Evolutionary conservation across 2,329 filamentous ascomycete species (phyloP).

Genomic region (Cladophialophora exuberans): DNA sequence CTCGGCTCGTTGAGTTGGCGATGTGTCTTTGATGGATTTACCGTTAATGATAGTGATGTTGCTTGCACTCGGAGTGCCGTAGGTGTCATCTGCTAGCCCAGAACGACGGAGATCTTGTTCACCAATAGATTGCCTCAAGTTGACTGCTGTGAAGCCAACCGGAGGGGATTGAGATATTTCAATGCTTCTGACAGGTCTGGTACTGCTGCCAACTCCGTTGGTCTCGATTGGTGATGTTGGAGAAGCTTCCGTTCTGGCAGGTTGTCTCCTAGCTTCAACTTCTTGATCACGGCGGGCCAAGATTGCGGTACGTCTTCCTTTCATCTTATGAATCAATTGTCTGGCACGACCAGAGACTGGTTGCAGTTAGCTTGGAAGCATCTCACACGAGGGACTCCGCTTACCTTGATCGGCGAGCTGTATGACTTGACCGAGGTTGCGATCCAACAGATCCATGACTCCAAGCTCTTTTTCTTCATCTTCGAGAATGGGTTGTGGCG

Average conservation of each 20-base stretch:
- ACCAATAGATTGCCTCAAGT: conserved; percentile 48
- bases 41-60: conserved; percentile 54
- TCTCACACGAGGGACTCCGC: conserved; percentile 18
- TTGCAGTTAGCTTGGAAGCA: conserved; percentile 11
- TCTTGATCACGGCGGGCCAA: conserved; percentile 63
- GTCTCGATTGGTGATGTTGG: conserved; percentile 31
- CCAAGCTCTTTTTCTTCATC: conserved; percentile 85
- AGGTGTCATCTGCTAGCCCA: conserved; percentile 38
- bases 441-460: conserved; percentile 81
- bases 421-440: conserved; percentile 74
- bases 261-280: conserved; percentile 36
- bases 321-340: conserved; percentile 79
- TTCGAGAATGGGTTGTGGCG: conserved; percentile 78
- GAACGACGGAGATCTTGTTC: conserved; percentile 1
- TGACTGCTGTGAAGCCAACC: conserved; percentile 63
- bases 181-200: conserved; percentile 27
- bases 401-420: conserved; percentile 77
- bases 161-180: conserved; percentile 49
- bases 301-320: conserved; percentile 74
- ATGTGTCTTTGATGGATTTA: conserved; percentile 54
- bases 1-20: conserved; percentile 61
- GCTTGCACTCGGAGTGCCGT: conserved; percentile 47
- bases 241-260: conserved; percentile 23
- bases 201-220: conserved; percentile 35
- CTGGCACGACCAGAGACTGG: conserved; percentile 70